Evolutionary conservation across 2,329 filamentous ascomycete species (phyloP).

Genomic region (Ophiostoma novo-ulmi): DNA sequence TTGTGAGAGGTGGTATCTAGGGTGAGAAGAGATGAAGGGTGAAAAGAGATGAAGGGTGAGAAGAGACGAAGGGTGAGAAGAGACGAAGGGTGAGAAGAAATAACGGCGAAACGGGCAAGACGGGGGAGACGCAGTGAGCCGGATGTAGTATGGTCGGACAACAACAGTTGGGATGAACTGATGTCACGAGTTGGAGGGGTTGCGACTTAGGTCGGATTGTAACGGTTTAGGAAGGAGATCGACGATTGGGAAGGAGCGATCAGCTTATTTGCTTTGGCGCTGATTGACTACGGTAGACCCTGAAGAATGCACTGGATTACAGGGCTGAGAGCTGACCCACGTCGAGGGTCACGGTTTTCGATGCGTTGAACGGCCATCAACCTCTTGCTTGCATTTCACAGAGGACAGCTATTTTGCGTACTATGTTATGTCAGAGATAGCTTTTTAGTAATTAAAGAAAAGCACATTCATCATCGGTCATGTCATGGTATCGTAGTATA

Average conservation of each 20-base stretch:
- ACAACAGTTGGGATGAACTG: not conserved
- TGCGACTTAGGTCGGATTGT: not conserved
- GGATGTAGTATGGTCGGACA: not conserved
- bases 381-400: not conserved
- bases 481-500: not conserved
- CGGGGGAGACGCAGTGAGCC: not conserved
- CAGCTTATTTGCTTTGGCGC: not conserved
- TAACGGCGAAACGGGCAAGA: not conserved
- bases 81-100: too few relatives aligned
- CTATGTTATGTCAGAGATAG: not conserved
- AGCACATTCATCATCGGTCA: not conserved
- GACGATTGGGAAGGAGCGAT: not conserved
- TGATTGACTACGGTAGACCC: not conserved
- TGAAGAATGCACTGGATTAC: not conserved
- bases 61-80: not conserved
- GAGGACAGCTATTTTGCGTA: not conserved
- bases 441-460: not conserved
- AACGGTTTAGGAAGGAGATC: not conserved
- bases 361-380: not conserved
- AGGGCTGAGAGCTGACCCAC: not conserved
- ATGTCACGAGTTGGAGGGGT: conserved; percentile 1
- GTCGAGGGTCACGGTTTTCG: not conserved
- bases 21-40: too few relatives aligned
- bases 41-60: too few relatives aligned
- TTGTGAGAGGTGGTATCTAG: conserved; percentile 19